Evolutionary conservation across 202 grass and related monocot species (phyloP), one percentile per base, ranked within the genome.

Genomic region (Digitaria exilis): DNA sequence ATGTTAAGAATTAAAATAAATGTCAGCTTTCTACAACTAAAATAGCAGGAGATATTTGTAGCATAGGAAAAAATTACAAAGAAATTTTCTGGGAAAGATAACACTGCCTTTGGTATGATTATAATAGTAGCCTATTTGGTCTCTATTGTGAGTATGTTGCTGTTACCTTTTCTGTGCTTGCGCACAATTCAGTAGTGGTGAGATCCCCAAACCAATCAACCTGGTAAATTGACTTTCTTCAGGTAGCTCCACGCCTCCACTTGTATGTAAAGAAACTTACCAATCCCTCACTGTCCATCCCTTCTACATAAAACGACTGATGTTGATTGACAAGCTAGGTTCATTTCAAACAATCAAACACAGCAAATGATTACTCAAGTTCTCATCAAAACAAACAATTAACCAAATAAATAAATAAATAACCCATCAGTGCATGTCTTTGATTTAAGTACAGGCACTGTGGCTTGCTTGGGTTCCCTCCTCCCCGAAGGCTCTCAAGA

Each of bases 381-480:
- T 67, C 30, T 41, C 14, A 54, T 12, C 26, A 9, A 25, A 79
- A 65, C 9, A 50, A 54, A 19, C 9, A 39, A n/a, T 31, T 21
- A n/a, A n/a, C 7, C 28, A 52, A 52, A 66, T 52, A 50, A 30
- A 66, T 52, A 50, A 30, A 66, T 3, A 51, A 34, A 37, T 65
- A 9, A 17, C 45, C 65, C 25, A 55, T 69, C 49, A 56, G 31
- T 26, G 14, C n/a, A 56, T 34, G 42, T 15, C 32, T 56, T 69
- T 25, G 49, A 22, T 57, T 18, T 43, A 5, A 5, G 15, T 22
- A 55, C 63, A 68, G 77, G 17, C 78, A 82, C 28, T 35, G 18
- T 71, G 54, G 64, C 83, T 77, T 78, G 48, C 73, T 78, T 77
- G 83, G 88, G 8, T 44, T 57, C 82, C 73, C 78, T 64, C 58